Evolutionary conservation across 1,284 basidiomycete genomes (phyloP).

Genomic region (Schizopora paradoxa): DNA sequence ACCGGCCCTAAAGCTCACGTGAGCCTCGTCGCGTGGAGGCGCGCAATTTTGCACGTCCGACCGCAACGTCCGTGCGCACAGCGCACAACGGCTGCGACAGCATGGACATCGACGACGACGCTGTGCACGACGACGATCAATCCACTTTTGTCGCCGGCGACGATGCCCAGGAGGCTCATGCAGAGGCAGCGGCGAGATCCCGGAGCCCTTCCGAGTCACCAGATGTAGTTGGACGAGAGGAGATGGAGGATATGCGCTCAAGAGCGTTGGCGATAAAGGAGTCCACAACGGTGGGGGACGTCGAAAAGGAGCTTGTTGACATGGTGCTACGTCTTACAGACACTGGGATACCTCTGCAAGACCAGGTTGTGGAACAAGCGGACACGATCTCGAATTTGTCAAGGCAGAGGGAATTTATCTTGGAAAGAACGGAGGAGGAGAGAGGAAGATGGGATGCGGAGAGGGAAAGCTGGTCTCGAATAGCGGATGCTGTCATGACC

Average conservation of each 20-base stretch:
- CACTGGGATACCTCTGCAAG: conserved; percentile 31
- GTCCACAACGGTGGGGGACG: conserved; percentile 20
- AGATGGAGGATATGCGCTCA: conserved; percentile 30
- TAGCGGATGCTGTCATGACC: conserved; percentile 54
- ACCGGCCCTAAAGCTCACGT: too few relatives aligned
- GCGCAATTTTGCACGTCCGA: too few relatives aligned
- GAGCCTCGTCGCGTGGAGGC: too few relatives aligned
- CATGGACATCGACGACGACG: too few relatives aligned
- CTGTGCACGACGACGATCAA: too few relatives aligned
- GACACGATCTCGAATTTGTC: conserved; percentile 50
- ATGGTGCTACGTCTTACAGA: conserved; percentile 55
- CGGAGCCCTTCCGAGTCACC: conserved; percentile 25
- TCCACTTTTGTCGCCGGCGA: too few relatives aligned
- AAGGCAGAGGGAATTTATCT: conserved; percentile 52
- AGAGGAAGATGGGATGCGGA: conserved; percentile 54
- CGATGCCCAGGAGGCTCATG: too few relatives aligned
- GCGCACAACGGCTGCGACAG: too few relatives aligned
- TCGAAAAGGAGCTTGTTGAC: conserved; percentile 49
- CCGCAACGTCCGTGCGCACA: too few relatives aligned
- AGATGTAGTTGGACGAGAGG: conserved; percentile 28
- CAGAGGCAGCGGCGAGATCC: conserved; percentile 1
- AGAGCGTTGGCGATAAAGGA: conserved; percentile 25
- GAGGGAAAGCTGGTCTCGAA: conserved; percentile 53
- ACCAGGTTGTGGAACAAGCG: conserved; percentile 57
- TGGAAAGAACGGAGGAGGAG: conserved; percentile 47